Conservation (phyloP, 352 stramenopile genomes). For the Globisporangium viniferum region DNA sequence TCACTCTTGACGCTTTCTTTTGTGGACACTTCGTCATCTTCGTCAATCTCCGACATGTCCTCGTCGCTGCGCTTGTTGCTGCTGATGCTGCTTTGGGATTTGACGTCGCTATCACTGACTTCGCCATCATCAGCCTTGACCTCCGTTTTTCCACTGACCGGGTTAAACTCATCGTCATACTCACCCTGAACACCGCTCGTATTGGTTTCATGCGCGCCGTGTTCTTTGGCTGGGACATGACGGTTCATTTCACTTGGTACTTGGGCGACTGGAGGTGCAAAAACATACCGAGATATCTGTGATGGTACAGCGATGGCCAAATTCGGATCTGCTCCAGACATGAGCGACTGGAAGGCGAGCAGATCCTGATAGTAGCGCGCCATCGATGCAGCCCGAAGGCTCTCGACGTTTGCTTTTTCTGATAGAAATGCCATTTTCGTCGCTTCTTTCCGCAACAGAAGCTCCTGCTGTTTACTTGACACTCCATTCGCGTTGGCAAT, state of each 20-base stretch:
- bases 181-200: slow-evolving; percentile 11
- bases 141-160: slow-evolving; percentile 21
- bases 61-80: slow-evolving; percentile 3
- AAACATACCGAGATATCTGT: background rate
- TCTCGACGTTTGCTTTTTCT: slow-evolving; percentile 54
- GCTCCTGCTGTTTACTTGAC: slow-evolving; percentile 10
- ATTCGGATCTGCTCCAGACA: slow-evolving; percentile 1
- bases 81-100: background rate
- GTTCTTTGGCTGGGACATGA: background rate
- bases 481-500: background rate
- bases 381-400: slow-evolving; percentile 44
- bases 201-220: background rate
- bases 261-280: background rate
- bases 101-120: slow-evolving; percentile 4
- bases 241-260: background rate
- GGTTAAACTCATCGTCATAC: slow-evolving; percentile 47
- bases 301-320: background rate
- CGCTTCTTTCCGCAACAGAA: slow-evolving; percentile 30
- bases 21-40: background rate
- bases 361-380: slow-evolving; percentile 68
- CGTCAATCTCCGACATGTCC: slow-evolving; percentile 7
- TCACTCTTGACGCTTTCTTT: slow-evolving; percentile 7
- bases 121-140: background rate
- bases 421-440: slow-evolving; percentile 42
- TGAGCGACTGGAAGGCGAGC: slow-evolving; percentile 44